Conservation (phyloP, 345 rosid species). For the Eucalyptus urophylla region DNA sequence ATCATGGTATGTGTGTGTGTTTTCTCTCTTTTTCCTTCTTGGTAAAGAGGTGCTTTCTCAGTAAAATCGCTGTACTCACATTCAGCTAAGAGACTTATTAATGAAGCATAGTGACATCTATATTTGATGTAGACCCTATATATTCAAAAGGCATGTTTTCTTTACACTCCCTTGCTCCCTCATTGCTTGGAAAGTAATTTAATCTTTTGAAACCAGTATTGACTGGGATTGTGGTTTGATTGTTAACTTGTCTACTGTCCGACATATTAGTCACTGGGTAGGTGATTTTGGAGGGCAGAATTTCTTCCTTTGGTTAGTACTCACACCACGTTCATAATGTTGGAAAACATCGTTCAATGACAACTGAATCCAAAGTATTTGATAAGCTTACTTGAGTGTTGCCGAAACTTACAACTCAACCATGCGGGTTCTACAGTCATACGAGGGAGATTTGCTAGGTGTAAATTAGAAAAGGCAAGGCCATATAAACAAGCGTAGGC, state of each 20-base stretch:
- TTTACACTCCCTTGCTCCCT: not conserved
- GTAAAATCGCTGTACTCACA: not conserved
- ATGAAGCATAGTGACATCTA: not conserved
- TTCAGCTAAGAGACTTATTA: not conserved
- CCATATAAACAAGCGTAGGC: not conserved
- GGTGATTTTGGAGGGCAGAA: not conserved
- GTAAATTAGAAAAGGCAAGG: not conserved
- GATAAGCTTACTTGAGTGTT: not conserved
- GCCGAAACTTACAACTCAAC: not conserved
- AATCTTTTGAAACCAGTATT: not conserved
- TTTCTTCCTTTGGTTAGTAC: not conserved
- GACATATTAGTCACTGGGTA: too few species aligned
- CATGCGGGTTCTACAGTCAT: not conserved
- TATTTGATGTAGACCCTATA: not conserved
- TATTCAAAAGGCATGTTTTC: not conserved
- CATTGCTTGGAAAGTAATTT: not conserved
- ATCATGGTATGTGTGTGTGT: not conserved
- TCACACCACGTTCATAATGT: not conserved
- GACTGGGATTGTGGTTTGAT: not conserved
- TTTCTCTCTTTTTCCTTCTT: not conserved
- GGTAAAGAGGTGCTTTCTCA: not conserved
- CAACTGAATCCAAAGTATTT: not conserved
- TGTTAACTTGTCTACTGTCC: not conserved
- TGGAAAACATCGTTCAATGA: not conserved
- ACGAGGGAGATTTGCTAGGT: not conserved